Conservation (phyloP, 768 basidiomycete species). For the Mycena pura region DNA sequence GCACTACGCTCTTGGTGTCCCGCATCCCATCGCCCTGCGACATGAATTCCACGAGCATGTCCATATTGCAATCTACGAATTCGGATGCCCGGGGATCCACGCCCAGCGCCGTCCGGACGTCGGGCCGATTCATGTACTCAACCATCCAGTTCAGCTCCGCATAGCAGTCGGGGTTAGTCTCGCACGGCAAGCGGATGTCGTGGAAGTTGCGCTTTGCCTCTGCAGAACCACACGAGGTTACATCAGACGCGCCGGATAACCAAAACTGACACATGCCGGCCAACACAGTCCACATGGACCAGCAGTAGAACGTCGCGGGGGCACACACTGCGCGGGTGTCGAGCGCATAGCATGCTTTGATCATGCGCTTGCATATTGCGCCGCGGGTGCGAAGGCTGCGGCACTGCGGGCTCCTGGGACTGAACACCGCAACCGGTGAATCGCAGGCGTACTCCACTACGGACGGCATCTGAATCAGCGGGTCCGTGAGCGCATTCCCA, state of each 20-base stretch:
- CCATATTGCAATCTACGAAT: constrained; percentile 74
- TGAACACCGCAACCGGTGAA: constrained; percentile 3
- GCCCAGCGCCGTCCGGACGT: constrained; percentile 83
- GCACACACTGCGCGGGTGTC: neutral
- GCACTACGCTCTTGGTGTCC: constrained; percentile 78
- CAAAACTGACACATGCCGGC: neutral
- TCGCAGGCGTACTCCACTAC: constrained; percentile 14
- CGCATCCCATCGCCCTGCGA: constrained; percentile 88
- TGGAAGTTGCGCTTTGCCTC: constrained; percentile 12
- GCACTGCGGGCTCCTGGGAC: constrained; percentile 2
- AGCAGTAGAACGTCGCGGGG: constrained; percentile 11
- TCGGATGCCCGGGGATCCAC: constrained; percentile 57
- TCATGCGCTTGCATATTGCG: constrained; percentile 12
- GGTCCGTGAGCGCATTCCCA: constrained; percentile 11
- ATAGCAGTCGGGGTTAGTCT: constrained; percentile 34
- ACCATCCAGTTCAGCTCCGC: constrained; percentile 86
- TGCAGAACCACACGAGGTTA: too few species aligned
- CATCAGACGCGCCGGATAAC: neutral
- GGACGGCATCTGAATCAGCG: constrained; percentile 15
- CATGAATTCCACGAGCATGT: constrained; percentile 80
- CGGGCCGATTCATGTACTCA: constrained; percentile 49
- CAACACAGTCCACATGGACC: neutral
- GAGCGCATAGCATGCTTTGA: constrained; percentile 5
- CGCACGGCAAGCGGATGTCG: constrained; percentile 10
- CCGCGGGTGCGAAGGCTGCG: constrained; percentile 8